phyloP scores from a whole-genome alignment of 805 yeast species.

The Wickerhamiella brachini region DNA sequence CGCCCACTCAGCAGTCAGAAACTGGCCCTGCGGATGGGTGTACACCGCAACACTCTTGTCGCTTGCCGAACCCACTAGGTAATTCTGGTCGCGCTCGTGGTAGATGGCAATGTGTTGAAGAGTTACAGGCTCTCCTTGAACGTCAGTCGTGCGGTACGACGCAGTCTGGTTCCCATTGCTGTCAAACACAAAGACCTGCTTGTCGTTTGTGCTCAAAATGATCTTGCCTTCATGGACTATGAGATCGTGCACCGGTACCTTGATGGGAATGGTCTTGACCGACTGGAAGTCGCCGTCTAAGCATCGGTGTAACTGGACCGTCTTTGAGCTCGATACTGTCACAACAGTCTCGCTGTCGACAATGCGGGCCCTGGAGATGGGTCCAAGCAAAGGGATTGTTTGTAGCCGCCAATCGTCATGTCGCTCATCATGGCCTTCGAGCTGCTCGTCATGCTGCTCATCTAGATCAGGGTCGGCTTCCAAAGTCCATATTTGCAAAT shows the following conservation, averaged over 20 bases:
- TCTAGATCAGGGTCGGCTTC: too few relatives aligned
- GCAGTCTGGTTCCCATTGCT: conserved; percentile 4
- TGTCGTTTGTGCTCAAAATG: conserved; percentile 14
- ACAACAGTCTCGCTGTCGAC: conserved; percentile 21
- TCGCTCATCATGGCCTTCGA: too few relatives aligned
- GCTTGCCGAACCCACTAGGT: conserved; percentile 25
- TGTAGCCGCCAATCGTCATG: conserved; percentile 38
- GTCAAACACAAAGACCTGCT: conserved; percentile 8
- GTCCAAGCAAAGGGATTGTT: conserved; percentile 33
- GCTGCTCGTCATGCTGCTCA: too few relatives aligned
- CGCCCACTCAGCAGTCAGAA: conserved; percentile 43
- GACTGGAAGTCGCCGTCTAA: conserved; percentile 19
- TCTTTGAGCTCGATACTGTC: conserved; percentile 34
- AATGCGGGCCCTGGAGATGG: conserved; percentile 42
- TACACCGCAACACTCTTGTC: conserved; percentile 47
- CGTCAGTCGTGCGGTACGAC: conserved; percentile 10
- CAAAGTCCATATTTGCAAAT: conserved; percentile 12
- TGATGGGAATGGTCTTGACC: conserved; percentile 37
- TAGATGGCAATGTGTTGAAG: conserved; percentile 7
- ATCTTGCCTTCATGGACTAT: conserved; percentile 4
- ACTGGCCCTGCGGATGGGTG: conserved; percentile 33
- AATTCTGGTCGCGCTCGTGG: not conserved
- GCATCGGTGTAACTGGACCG: conserved; percentile 37
- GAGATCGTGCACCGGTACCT: conserved; percentile 38
- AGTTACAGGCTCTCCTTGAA: conserved; percentile 10